A percentile compares a stretch with the other conserved stretches of the same genome.
Conservation (phyloP, 2,329 filamentous ascomycete species). For the Talaromyces sp. region DNA sequence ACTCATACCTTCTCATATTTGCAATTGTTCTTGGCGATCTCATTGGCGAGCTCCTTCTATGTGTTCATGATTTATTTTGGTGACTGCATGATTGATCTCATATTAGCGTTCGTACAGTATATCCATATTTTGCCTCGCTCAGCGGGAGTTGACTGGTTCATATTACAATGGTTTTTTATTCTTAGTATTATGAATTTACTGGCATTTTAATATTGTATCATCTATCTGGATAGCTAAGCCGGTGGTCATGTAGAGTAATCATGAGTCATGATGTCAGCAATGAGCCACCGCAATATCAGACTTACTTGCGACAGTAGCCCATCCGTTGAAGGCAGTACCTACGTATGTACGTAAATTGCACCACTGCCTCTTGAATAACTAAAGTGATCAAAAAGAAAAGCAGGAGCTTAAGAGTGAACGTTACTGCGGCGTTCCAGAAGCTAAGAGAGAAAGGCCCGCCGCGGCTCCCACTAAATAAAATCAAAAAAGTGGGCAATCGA, state of each 20-base stretch:
- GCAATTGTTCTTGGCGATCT: neutral
- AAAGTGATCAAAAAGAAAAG: neutral
- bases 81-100: conserved; percentile 15
- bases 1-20: neutral
- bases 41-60: conserved; percentile 3
- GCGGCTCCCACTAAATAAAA: neutral
- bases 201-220: neutral
- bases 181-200: conserved; percentile 1
- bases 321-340: neutral
- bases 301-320: neutral
- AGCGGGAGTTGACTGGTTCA: conserved; percentile 14
- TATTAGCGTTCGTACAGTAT: conserved; percentile 13
- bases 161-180: neutral
- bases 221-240: neutral
- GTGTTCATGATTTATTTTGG: conserved; percentile 10
- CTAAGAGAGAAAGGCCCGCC: neutral
- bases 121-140: conserved; percentile 13
- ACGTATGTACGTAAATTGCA: neutral
- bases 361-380: neutral
- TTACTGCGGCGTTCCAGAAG: neutral
- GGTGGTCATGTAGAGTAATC: conserved; percentile 5
- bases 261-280: conserved; percentile 9
- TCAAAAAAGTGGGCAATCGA: neutral
- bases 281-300: neutral
- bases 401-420: too few relatives aligned